phyloP scores from a whole-genome alignment of 805 yeast species.

The Komagataella pastoris region DNA sequence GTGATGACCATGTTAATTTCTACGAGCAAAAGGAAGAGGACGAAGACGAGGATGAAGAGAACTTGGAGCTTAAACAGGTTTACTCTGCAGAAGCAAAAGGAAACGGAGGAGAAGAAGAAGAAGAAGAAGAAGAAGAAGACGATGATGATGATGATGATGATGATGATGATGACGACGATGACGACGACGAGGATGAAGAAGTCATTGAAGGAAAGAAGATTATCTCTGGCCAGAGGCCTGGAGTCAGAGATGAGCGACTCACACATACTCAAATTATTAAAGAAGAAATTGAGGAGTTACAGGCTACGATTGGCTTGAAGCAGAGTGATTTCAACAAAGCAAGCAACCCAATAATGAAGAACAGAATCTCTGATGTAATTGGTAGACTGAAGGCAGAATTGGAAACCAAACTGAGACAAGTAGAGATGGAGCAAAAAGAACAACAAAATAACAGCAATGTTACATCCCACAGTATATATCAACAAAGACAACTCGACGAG shows the following conservation, averaged over 20 bases:
- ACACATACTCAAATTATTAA: constrained; percentile 63
- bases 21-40: neutral
- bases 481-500: constrained; percentile 13
- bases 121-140: constrained; percentile 13
- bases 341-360: constrained; percentile 72
- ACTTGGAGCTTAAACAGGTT: neutral
- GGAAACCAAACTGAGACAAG: constrained; percentile 64
- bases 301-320: constrained; percentile 63
- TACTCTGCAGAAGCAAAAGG: constrained; percentile 5
- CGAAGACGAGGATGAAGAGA: neutral
- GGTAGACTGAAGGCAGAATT: constrained; percentile 68
- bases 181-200: constrained; percentile 28
- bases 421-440: constrained; percentile 22
- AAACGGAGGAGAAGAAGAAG: constrained; percentile 19
- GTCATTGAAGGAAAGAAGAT: constrained; percentile 34
- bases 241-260: constrained; percentile 29
- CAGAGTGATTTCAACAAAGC: constrained; percentile 60
- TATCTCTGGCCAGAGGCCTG: constrained; percentile 33
- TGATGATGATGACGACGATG: constrained; percentile 9
- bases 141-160: constrained; percentile 10
- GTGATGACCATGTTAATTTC: neutral
- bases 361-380: constrained; percentile 74
- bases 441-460: constrained; percentile 7
- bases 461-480: constrained; percentile 8
- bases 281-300: constrained; percentile 80